phyloP scores from a whole-genome alignment of 306 rosid genomes.

The Quercus berberidifolia region DNA sequence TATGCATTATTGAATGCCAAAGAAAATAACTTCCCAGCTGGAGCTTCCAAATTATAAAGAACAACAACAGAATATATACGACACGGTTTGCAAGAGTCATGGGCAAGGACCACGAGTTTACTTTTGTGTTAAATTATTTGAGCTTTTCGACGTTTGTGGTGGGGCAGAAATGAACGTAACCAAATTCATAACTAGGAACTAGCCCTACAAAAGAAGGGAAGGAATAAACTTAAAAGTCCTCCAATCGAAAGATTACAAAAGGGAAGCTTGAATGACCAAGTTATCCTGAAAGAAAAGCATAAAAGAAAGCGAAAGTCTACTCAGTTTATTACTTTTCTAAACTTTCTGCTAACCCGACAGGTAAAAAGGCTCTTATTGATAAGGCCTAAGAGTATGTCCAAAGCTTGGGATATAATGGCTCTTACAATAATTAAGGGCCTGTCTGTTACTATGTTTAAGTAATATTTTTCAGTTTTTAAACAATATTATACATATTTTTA shows the following conservation, averaged over 20 bases:
- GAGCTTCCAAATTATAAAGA: background rate
- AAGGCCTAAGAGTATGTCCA: conserved; percentile 21
- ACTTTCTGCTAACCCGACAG: conserved; percentile 27
- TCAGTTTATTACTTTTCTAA: conserved; percentile 21
- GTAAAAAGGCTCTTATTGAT: conserved; percentile 20
- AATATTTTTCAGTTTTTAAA: no score
- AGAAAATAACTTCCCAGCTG: no score
- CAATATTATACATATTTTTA: rapidly evolving
- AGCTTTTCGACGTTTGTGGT: background rate
- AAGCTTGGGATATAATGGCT: conserved; percentile 30
- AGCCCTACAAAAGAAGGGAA: conserved; percentile 30
- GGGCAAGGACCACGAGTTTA: background rate
- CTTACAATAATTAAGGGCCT: background rate
- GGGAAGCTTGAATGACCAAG: conserved; percentile 44
- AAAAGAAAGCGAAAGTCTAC: conserved; percentile 22
- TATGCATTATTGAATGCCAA: no score
- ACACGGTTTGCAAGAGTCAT: background rate
- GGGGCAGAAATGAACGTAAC: conserved; percentile 1
- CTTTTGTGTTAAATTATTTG: background rate
- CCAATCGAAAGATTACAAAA: conserved; percentile 5
- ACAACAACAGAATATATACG: background rate
- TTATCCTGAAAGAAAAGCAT: conserved; percentile 30
- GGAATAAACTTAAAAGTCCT: conserved; percentile 42
- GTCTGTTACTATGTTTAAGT: rapidly evolving
- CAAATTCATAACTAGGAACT: background rate